These are phyloP conservation scores for Coniochaeta sp. DNA, from an alignment of 2,329 filamentous ascomycete genomes.

Conservation along the genomic window DNA sequence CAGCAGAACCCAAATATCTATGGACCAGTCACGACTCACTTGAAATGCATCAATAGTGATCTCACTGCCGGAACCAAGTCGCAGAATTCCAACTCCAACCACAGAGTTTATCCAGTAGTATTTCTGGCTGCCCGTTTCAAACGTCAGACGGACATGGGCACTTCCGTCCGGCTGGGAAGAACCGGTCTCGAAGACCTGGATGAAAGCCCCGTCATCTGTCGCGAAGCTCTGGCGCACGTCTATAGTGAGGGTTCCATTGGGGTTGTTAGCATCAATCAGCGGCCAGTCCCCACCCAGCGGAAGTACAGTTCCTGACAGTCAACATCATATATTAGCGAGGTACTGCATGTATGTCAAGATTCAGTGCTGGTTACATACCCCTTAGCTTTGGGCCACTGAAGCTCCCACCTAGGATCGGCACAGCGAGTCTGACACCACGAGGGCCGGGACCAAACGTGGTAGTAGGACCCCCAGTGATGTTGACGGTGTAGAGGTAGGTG, in stretches of 20 bases:
- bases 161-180: background rate
- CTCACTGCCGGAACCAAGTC: background rate
- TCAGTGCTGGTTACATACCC: conserved; percentile 1
- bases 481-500: conserved; percentile 9
- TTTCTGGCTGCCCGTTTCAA: conserved; percentile 6
- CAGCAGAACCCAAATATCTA: background rate
- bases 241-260: conserved; percentile 5
- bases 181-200: conserved; percentile 12
- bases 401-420: conserved; percentile 7
- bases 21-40: background rate
- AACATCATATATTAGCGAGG: conserved; percentile 9
- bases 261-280: conserved; percentile 6
- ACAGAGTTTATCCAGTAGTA: conserved; percentile 9
- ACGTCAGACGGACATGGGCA: conserved; percentile 4
- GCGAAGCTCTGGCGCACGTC: conserved; percentile 13
- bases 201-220: conserved; percentile 11
- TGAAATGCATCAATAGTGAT: background rate
- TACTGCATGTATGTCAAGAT: too few species aligned
- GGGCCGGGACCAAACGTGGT: conserved; percentile 3
- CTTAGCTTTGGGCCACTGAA: conserved; percentile 10
- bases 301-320: background rate
- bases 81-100: conserved; percentile 1
- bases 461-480: conserved; percentile 9
- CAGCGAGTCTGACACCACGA: conserved; percentile 4
- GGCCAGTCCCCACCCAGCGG: conserved; percentile 10